Conservation (phyloP, 441 rosid genomes). For the Populus trichocarpa region DNA sequence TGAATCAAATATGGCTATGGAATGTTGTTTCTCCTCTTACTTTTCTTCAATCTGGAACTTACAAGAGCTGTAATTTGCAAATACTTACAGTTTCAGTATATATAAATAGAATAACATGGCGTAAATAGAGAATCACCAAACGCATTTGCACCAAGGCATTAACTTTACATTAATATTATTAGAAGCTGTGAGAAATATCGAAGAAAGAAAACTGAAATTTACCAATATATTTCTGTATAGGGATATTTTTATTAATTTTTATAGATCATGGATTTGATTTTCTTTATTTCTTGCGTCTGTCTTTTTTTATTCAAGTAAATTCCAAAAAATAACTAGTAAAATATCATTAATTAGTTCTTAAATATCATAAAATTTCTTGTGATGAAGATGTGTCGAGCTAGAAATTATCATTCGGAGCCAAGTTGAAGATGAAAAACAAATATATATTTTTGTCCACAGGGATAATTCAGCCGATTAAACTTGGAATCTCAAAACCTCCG, state of each 20-base stretch:
- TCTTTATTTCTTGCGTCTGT: too few species aligned
- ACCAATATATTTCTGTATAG: too few species aligned
- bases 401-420: neutral
- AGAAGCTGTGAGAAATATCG: neutral
- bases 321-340: too few species aligned
- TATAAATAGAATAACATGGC: neutral
- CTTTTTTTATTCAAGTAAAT: too few species aligned
- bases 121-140: neutral
- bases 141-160: conserved; percentile 7
- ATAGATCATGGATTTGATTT: too few species aligned
- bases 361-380: too few species aligned
- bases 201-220: neutral
- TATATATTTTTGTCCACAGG: neutral
- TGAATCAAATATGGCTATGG: neutral
- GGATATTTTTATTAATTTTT: too few species aligned
- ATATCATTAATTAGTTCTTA: too few species aligned
- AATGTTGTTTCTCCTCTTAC: neutral
- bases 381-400: neutral
- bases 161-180: conserved; percentile 4
- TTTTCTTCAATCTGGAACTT: neutral
- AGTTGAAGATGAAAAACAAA: neutral
- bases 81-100: neutral
- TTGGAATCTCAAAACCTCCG: neutral
- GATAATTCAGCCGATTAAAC: neutral
- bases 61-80: neutral